Conservation (phyloP, 202 grass and related monocot species). For the Digitaria exilis region DNA sequence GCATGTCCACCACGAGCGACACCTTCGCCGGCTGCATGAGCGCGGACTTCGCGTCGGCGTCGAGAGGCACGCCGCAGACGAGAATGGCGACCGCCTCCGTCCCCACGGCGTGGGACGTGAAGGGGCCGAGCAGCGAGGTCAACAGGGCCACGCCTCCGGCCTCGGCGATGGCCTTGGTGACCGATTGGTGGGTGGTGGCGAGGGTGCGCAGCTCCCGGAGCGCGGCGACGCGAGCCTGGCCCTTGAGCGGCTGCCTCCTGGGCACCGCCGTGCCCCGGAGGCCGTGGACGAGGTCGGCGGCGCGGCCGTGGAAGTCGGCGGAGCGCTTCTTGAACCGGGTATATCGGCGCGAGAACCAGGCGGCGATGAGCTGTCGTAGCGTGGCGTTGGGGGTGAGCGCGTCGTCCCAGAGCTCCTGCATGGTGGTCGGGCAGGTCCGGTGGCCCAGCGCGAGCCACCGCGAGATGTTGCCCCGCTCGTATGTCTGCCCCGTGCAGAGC, state of each 20-base stretch:
- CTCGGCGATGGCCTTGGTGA: constrained; percentile 68
- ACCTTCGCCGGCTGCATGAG: constrained; percentile 93
- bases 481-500: constrained; percentile 97
- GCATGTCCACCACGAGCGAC: constrained; percentile 87
- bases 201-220: constrained; percentile 74
- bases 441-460: constrained; percentile 88
- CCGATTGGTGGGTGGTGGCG: constrained; percentile 59
- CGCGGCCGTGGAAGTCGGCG: constrained; percentile 90
- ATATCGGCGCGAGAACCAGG: constrained; percentile 95
- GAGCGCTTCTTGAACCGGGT: constrained; percentile 83
- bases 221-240: constrained; percentile 64
- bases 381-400: constrained; percentile 89
- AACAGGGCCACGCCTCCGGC: constrained; percentile 58
- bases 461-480: constrained; percentile 88
- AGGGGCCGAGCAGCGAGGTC: constrained; percentile 78
- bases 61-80: constrained; percentile 59
- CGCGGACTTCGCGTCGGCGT: constrained; percentile 60
- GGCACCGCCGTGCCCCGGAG: constrained; percentile 64
- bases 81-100: constrained; percentile 92
- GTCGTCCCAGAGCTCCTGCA: constrained; percentile 98
- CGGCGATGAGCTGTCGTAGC: constrained; percentile 81
- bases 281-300: constrained; percentile 63
- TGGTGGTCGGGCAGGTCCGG: constrained; percentile 96
- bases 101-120: constrained; percentile 89
- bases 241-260: constrained; percentile 63